These are phyloP conservation scores for Termitomyces titanicus DNA, from an alignment of 768 basidiomycete species.

Conservation along the genomic window DNA sequence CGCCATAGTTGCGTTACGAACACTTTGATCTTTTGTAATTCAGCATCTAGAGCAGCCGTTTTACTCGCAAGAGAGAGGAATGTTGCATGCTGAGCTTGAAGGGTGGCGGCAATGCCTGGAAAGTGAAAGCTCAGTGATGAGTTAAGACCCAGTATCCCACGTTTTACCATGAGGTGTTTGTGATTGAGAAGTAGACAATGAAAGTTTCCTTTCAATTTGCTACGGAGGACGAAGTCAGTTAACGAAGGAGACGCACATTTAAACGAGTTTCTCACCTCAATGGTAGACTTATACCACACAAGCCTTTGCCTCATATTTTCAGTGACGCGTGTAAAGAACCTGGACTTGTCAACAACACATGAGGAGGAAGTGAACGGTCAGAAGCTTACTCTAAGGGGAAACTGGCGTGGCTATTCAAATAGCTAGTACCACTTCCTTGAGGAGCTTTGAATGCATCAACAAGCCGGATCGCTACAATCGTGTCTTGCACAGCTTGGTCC, in stretches of 20 bases:
- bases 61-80: constrained; percentile 76
- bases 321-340: constrained; percentile 71
- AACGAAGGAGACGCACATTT: not conserved
- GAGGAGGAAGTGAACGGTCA: not conserved
- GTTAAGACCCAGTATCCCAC: not conserved
- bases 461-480: constrained; percentile 71
- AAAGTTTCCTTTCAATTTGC: constrained; percentile 84
- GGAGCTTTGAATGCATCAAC: constrained; percentile 78
- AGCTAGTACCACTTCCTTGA: constrained; percentile 57
- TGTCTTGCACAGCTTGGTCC: constrained; percentile 77
- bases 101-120: constrained; percentile 61
- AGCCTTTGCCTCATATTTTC: constrained; percentile 69
- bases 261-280: constrained; percentile 50
- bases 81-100: constrained; percentile 76
- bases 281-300: constrained; percentile 76
- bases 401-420: constrained; percentile 74
- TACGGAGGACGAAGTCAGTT: constrained; percentile 20
- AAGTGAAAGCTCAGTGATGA: constrained; percentile 1
- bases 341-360: constrained; percentile 23
- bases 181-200: constrained; percentile 57
- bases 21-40: constrained; percentile 72
- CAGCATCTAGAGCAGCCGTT: constrained; percentile 69
- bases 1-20: constrained; percentile 80
- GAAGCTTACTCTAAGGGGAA: constrained; percentile 73
- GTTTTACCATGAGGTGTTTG: constrained; percentile 73